Percentiles rank a stretch among this genome's conserved stretches.
Conservation (phyloP, 805 yeast species). For the Kockiozyma suomiensis region DNA sequence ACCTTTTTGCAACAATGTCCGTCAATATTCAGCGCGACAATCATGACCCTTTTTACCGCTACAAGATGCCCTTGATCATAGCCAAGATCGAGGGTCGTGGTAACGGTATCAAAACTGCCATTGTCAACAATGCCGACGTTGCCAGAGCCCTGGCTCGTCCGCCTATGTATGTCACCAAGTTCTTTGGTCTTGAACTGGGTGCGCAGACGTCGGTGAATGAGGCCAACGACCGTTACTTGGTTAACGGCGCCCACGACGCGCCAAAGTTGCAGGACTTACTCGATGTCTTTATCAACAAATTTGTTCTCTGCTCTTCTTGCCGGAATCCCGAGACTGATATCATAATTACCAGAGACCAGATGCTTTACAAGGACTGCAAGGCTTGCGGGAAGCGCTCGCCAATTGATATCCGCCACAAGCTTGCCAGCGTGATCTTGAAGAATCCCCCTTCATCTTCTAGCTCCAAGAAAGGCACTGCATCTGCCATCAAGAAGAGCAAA, state of each 20-base stretch:
- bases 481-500: constrained; percentile 51
- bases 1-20: constrained; percentile 17
- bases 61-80: constrained; percentile 97
- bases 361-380: constrained; percentile 88
- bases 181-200: constrained; percentile 95
- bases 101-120: constrained; percentile 97
- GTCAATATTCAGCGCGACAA: constrained; percentile 88
- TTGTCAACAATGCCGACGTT: constrained; percentile 86
- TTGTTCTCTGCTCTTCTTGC: constrained; percentile 91
- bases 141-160: constrained; percentile 95
- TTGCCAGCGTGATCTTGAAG: constrained; percentile 83
- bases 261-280: constrained; percentile 87
- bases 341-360: constrained; percentile 71
- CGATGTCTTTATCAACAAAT: constrained; percentile 91
- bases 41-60: constrained; percentile 97
- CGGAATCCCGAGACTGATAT: constrained; percentile 97
- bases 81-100: constrained; percentile 98
- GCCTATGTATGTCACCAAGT: constrained; percentile 86
- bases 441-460: constrained; percentile 66
- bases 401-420: constrained; percentile 82
- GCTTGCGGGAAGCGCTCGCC: constrained; percentile 93
- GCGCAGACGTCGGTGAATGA: constrained; percentile 89
- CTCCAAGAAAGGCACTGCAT: constrained; percentile 57
- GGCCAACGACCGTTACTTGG: constrained; percentile 80
- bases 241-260: constrained; percentile 93